Percentiles rank a stretch among this genome's conserved stretches.
Conservation (phyloP, 176 grass and related monocot species). For the Metroxylon sagu region DNA sequence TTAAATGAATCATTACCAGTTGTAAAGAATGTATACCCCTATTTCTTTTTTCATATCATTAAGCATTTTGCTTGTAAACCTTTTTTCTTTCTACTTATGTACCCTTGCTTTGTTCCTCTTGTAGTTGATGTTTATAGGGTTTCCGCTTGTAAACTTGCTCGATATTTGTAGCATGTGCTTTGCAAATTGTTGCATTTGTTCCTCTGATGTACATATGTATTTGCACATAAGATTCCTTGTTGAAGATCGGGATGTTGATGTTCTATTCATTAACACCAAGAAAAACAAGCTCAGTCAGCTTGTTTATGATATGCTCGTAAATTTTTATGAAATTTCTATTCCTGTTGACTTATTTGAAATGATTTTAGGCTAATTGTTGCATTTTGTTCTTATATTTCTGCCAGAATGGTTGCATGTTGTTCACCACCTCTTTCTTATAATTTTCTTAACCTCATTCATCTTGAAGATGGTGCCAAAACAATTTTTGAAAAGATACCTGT, state of each 20-base stretch:
- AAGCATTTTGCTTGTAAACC: too few relatives aligned
- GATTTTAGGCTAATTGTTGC: too few relatives aligned
- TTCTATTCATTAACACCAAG: constrained; percentile 95
- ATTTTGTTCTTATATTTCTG: constrained; percentile 26
- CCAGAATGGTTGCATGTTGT: constrained; percentile 98
- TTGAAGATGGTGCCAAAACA: constrained; percentile 72
- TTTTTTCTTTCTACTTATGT: too few relatives aligned
- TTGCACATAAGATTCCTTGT: constrained; percentile 94
- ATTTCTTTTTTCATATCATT: too few relatives aligned
- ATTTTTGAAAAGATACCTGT: constrained; percentile 76
- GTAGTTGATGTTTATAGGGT: too few relatives aligned
- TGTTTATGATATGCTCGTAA: constrained; percentile 99
- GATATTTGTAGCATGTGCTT: not conserved
- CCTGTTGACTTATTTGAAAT: too few relatives aligned
- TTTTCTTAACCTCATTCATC: constrained; percentile 93
- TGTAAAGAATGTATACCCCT: too few relatives aligned
- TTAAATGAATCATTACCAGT: too few relatives aligned
- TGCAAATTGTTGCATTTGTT: constrained; percentile 84
- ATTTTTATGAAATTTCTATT: constrained; percentile 14
- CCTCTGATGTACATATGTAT: constrained; percentile 97
- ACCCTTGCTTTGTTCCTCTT: too few relatives aligned
- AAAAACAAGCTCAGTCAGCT: constrained; percentile 87
- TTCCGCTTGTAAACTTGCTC: too few relatives aligned
- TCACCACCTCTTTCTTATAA: constrained; percentile 97
- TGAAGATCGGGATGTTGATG: constrained; percentile 97